These are phyloP conservation scores for Cryptosporidium sp. DNA, from an alignment of 169 alveolate genomes.

Conservation along the genomic window DNA sequence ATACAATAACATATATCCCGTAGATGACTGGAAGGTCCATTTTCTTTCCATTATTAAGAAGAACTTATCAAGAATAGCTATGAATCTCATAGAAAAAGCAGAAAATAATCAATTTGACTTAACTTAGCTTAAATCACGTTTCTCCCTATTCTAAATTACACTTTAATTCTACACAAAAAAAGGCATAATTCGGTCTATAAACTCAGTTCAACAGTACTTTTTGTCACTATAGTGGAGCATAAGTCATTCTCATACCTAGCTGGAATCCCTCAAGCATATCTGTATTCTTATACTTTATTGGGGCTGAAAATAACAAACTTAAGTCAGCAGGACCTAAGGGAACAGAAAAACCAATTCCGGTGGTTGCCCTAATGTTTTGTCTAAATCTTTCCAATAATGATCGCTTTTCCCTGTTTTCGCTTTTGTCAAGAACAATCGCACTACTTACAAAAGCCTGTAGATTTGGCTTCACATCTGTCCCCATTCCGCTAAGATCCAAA, in stretches of 20 bases:
- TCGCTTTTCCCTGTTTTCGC: neutral
- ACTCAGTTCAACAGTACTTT: neutral
- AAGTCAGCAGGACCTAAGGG: slow-evolving; percentile 54
- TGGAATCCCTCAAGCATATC: slow-evolving; percentile 50
- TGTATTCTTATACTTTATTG: slow-evolving; percentile 23
- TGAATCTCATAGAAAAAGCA: slow-evolving; percentile 15
- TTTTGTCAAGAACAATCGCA: slow-evolving; percentile 16
- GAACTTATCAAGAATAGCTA: slow-evolving; percentile 20
- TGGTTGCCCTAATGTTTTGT: slow-evolving; percentile 41
- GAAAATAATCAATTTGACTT: slow-evolving; percentile 66
- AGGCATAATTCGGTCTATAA: neutral
- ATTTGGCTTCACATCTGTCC: slow-evolving; percentile 23
- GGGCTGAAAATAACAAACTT: slow-evolving; percentile 23
- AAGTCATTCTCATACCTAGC: slow-evolving; percentile 62
- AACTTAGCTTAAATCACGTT: slow-evolving; percentile 9
- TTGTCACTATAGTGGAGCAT: slow-evolving; percentile 20
- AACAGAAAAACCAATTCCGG: slow-evolving; percentile 53
- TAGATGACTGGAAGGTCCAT: slow-evolving; percentile 72
- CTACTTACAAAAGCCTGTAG: slow-evolving; percentile 17
- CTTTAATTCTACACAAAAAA: neutral
- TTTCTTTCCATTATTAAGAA: slow-evolving; percentile 46
- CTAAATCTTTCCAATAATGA: neutral
- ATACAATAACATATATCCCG: slow-evolving; percentile 54
- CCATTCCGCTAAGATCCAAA: slow-evolving; percentile 3
- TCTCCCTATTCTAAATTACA: neutral